Conservation (phyloP, 495 filamentous ascomycete genomes). For the Neurospora tetraspora region DNA sequence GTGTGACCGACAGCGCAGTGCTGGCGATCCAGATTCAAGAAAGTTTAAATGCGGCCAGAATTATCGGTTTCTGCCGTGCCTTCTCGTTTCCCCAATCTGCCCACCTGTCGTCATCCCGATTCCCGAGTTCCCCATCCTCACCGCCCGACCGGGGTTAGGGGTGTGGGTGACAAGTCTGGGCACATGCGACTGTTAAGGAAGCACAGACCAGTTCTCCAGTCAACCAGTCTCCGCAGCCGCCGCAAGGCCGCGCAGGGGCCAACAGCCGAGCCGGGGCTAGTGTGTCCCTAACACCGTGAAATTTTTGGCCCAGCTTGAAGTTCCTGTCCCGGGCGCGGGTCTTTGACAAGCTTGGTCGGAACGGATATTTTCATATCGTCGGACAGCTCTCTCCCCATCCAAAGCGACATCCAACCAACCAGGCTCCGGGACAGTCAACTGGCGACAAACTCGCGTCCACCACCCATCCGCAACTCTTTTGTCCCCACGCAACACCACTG, state of each 20-base stretch:
- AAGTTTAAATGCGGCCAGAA: neutral
- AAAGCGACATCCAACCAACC: neutral
- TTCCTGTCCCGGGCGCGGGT: neutral
- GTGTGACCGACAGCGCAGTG: neutral
- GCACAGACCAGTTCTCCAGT: neutral
- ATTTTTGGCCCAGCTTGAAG: slow-evolving; percentile 19
- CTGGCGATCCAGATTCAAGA: neutral
- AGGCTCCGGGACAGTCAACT: neutral
- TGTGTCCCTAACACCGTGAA: slow-evolving; percentile 12
- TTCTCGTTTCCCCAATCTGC: neutral
- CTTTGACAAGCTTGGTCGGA: neutral
- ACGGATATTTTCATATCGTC: neutral
- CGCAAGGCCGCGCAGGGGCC: slow-evolving; percentile 7
- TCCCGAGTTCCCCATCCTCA: neutral
- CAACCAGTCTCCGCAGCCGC: neutral
- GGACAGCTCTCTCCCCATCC: neutral
- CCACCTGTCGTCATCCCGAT: neutral
- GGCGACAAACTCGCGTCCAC: neutral
- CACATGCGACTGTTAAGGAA: neutral
- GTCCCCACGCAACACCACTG: neutral
- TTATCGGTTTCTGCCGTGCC: neutral
- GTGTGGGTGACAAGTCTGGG: neutral
- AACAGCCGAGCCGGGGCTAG: slow-evolving; percentile 2
- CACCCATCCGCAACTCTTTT: neutral
- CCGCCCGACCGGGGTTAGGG: neutral